A percentile compares a stretch with the other conserved stretches of the same genome.
These are phyloP conservation scores for Canavalia ensiformis DNA, from an alignment of 306 rosid species.

Conservation along the genomic window DNA sequence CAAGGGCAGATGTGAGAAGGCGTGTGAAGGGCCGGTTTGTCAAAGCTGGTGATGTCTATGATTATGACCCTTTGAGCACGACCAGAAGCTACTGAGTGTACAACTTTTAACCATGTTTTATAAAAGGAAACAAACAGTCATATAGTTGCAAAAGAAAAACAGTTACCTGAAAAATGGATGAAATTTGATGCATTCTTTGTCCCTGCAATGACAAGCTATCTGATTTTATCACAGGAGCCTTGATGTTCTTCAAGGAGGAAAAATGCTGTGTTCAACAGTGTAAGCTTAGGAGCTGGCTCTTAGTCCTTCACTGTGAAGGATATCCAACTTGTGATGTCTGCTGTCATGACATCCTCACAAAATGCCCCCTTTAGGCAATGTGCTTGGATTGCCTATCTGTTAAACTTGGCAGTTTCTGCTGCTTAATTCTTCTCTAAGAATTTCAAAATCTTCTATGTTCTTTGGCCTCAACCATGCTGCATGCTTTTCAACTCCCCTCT, in stretches of 20 bases:
- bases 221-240: constrained; percentile 74
- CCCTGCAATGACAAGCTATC: constrained; percentile 61
- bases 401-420: constrained; percentile 38
- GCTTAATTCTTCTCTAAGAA: constrained; percentile 35
- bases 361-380: constrained; percentile 43
- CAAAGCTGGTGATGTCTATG: constrained; percentile 91
- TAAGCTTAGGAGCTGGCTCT: constrained; percentile 50
- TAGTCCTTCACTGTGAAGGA: constrained; percentile 51
- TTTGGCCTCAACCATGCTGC: constrained; percentile 50
- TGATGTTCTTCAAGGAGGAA: constrained; percentile 55
- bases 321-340: constrained; percentile 40
- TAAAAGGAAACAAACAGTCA: constrained; percentile 57
- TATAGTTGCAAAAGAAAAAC: constrained; percentile 51
- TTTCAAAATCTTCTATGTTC: constrained; percentile 42
- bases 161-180: constrained; percentile 52
- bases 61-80: constrained; percentile 84
- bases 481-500: constrained; percentile 45
- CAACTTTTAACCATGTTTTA: constrained; percentile 63
- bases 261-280: constrained; percentile 46
- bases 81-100: constrained; percentile 95
- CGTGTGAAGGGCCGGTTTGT: constrained; percentile 97
- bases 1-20: constrained; percentile 87
- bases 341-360: constrained; percentile 44
- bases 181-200: constrained; percentile 55
- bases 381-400: constrained; percentile 44